Base-by-base conservation (phyloP, 768 basidiomycete species). In the Russula foetens region DNA sequence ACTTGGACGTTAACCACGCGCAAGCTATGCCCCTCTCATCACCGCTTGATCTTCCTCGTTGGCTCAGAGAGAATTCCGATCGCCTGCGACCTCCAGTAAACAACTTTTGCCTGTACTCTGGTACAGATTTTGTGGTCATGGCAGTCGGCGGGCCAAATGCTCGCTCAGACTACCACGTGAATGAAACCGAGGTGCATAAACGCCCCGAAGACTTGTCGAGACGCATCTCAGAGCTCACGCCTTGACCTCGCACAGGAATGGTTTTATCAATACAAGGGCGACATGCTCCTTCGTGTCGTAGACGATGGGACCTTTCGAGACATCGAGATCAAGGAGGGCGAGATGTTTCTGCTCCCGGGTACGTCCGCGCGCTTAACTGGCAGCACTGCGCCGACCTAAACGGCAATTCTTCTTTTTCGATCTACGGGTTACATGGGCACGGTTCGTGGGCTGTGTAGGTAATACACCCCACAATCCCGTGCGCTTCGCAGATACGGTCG, bases 381-480 rank as follows among this genome's bases (percentile, higher is more conserved):
- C 53, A 17, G 31, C 52, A 19, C 23, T 21, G 17, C 53, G 17
- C 21, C 38, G 31, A 51, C 17, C 6, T 43, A 21, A 31, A 24
- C 24, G 12, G 14, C 35, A 35, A n/a, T 44, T 23, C 23, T 9
- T 41, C 15, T 44, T 11, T 6, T 41, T 2, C 17, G 17, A 41
- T 7, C 39, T 12, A 41, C 39, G 39, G 39, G 39, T 41, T 41
- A 19, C 19, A 19, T 17, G 39, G 39, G 5, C 39, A 41, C 19
- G 39, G 15, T 14, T 3, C 29, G 12, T 12, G 35, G n/a, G n/a
- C n/a, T 17, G 17, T 24, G 24, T 65, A 96, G 96, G 85, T 0
- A 97, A 98, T 70, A 97, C 92, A 0, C 96, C 96, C 0, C 96
- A 99, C 73, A 97, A 96, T 68, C 96, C 96, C 7, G 88, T 95